Conservation (phyloP, 192 early-diverging fungal species). For the Coemansia sp. region DNA sequence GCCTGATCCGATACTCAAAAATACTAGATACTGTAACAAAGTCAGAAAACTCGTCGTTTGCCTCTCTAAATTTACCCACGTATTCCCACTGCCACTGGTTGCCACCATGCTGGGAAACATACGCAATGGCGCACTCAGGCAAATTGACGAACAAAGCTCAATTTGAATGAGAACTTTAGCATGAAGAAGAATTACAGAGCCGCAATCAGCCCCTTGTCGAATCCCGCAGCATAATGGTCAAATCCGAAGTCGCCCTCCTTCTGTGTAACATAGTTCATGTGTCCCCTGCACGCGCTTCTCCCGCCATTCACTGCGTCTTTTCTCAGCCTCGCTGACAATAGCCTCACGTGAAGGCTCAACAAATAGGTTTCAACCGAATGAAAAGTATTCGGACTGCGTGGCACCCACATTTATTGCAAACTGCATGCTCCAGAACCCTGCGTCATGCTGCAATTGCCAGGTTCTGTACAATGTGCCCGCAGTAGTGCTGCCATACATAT, state of each 20-base stretch:
- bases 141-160: slow-evolving; percentile 10
- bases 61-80: slow-evolving; percentile 12
- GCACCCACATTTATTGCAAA: slow-evolving; percentile 5
- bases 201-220: slow-evolving; percentile 10
- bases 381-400: slow-evolving; percentile 9
- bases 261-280: slow-evolving; percentile 8
- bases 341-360: background rate
- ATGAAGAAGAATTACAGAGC: background rate
- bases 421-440: slow-evolving; percentile 23
- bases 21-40: background rate
- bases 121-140: background rate
- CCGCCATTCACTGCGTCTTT: background rate
- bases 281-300: slow-evolving; percentile 9
- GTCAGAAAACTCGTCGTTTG: slow-evolving; percentile 11
- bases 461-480: slow-evolving; percentile 15
- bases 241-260: slow-evolving; percentile 11
- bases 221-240: slow-evolving; percentile 10
- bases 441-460: slow-evolving; percentile 15
- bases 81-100: slow-evolving; percentile 16
- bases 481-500: slow-evolving; percentile 5
- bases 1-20: too few species aligned
- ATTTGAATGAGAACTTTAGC: slow-evolving; percentile 6
- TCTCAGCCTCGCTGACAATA: background rate
- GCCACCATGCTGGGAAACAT: slow-evolving; percentile 4
- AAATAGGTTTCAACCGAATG: slow-evolving; percentile 1